Evolutionary conservation across 2,329 filamentous ascomycete genomes (phyloP), one percentile per base, ranked within the genome.

Genomic region (Penicillium sp.): DNA sequence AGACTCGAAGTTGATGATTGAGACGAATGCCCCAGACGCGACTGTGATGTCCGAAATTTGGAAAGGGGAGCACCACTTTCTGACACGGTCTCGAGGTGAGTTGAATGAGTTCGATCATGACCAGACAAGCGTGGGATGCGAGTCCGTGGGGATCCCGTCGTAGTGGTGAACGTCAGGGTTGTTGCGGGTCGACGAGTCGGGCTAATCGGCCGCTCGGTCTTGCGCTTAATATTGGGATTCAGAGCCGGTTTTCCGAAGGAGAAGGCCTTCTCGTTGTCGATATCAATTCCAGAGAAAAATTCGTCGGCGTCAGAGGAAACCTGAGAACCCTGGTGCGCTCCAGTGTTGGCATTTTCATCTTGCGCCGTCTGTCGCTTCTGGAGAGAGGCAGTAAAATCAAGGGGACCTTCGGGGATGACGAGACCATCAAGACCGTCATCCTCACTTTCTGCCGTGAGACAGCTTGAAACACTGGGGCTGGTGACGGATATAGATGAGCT

Each of bases 381-480:
- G 35, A 97, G 75, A 44, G 89, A 84, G 56, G 89, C 85, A 34
- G 82, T 81, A 62, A 97, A 87, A 69, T 95, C 85, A 44, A 99
- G 77, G 16, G 89, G 89, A 1, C 90, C 91, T 46, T 81, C 79
- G 0, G 93, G 93, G 14, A 97, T 77, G 16, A 95, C 77, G 12
- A 99, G 78, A n/a, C 92, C 92, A 53, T 93, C 88, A 52, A 97
- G 80, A 6, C 88, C 87, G 68, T 97, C 92, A 59, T 95, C 91
- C 65, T 96, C 92, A 64, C 91, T 97, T 73, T 96, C 93, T 9
- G 83, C 81, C 1, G 90, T 95, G 60, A 95, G 84, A 56, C 88
- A 93, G 69, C 92, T 97, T 16, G 90, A 88, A 48, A 95, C 81
- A 67, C 91, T 97, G 12, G 93, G 92, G 65, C 92, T 97, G 68